phyloP scores from a whole-genome alignment of 1,139 yeast species.

The Torulaspora pretoriensis region DNA sequence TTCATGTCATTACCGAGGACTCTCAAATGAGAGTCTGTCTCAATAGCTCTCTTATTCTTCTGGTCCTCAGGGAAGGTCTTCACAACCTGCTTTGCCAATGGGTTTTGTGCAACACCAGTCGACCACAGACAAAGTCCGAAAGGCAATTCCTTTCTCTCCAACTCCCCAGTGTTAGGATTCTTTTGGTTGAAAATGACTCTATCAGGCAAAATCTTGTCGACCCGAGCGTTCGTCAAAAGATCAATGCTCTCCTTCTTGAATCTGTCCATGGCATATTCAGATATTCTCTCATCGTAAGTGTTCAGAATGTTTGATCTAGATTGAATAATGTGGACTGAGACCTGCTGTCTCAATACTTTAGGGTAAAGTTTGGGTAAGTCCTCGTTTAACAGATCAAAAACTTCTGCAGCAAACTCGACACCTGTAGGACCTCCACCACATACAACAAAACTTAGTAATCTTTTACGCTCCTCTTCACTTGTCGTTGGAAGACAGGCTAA shows the following conservation, averaged over 20 bases:
- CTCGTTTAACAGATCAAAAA: conserved; percentile 56
- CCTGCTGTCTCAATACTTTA: conserved; percentile 51
- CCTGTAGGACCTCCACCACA: conserved; percentile 76
- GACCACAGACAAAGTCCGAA: conserved; percentile 65
- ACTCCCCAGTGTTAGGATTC: conserved; percentile 39
- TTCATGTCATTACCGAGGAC: conserved; percentile 59
- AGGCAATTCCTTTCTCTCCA: conserved; percentile 47
- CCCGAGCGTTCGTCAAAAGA: conserved; percentile 56
- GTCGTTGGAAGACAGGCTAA: conserved; percentile 59
- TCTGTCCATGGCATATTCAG: conserved; percentile 57
- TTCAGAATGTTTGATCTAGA: conserved; percentile 60
- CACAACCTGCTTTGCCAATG: conserved; percentile 49
- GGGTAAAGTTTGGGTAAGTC: conserved; percentile 54
- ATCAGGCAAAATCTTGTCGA: conserved; percentile 50
- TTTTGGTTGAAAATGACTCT: conserved; percentile 51
- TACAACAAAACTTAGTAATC: conserved; percentile 55
- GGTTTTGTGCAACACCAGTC: conserved; percentile 61
- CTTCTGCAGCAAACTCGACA: conserved; percentile 64
- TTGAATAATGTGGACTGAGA: conserved; percentile 60
- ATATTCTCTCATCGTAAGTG: conserved; percentile 57
- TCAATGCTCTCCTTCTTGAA: conserved; percentile 57
- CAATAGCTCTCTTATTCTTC: conserved; percentile 56
- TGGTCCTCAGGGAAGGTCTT: conserved; percentile 43
- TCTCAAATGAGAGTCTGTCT: conserved; percentile 61
- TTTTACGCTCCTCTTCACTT: conserved; percentile 53